Base-by-base conservation (phyloP, 1,139 yeast genomes). In the Dujonia santamariae region DNA sequence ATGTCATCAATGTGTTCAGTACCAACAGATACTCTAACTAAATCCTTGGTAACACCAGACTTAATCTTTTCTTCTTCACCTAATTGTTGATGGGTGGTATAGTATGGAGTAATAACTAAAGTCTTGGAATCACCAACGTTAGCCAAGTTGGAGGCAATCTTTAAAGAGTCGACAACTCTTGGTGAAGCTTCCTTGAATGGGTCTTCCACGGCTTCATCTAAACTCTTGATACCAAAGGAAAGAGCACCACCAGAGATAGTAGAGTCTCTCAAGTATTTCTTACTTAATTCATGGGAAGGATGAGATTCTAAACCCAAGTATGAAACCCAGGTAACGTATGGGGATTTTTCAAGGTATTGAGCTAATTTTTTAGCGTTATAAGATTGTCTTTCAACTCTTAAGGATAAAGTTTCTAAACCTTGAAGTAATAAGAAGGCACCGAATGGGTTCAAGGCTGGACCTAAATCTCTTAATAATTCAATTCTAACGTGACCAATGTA, bases 71-170 rank as follows among this genome's bases (percentile, higher is more conserved):
- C 97, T 45, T 80, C 84, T 27, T 85, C 88, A 29, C 68, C 59
- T 55, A 92, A 75, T 68, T 92, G 97, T 58, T 87, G 87, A 62
- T 92, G 98, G 17, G 97, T 92, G 34, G 97, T 92, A 64, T 76
- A 87, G 71, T 81, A 88, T 45, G 97, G 98, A 40, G 96, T 90
- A 61, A 92, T 90, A 38, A 90, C 95, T 56, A 92, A 75, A 29
- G 97, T 86, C 70, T 90, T 92, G 35, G 90, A 79, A 56, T 92
- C 98, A 56, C 98, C 97, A 39, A 92, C 97, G 53, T 92, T 92
- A 39, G 98, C 97, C 58, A 92, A 76, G 67, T 88, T 86, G 24
- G 95, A 81, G 38, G 95, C 95, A 39, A 92, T 65, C 61, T 86
- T 75, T 59, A 92, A 76, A 46, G 63, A 65, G 60, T 88, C 96